A percentile compares a stretch with the other conserved stretches of the same genome.
Evolutionary conservation across 306 rosid species (phyloP).

Genomic region (Quillaja saponaria): DNA sequence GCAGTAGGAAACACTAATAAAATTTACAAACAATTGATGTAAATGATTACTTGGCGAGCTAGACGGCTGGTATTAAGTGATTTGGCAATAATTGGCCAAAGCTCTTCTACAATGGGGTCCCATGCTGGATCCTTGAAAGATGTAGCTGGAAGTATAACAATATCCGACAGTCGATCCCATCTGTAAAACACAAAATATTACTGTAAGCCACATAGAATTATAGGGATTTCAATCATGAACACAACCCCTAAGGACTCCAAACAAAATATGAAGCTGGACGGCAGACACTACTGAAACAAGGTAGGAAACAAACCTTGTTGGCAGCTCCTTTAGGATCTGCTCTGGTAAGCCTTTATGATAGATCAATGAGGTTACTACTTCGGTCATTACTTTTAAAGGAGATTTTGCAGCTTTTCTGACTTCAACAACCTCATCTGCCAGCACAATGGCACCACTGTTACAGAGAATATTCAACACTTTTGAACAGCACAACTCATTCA

Average conservation of each 20-base stretch:
- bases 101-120: slow-evolving; percentile 64
- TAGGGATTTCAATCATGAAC: slow-evolving; percentile 23
- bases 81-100: slow-evolving; percentile 76
- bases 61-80: slow-evolving; percentile 72
- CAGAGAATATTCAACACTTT: slow-evolving; percentile 60
- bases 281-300: slow-evolving; percentile 19
- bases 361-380: slow-evolving; percentile 61
- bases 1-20: slow-evolving; percentile 14
- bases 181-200: slow-evolving; percentile 44
- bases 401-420: slow-evolving; percentile 56
- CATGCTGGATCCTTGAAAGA: slow-evolving; percentile 73
- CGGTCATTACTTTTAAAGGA: slow-evolving; percentile 71
- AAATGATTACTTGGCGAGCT: slow-evolving; percentile 74
- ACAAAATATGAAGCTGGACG: slow-evolving; percentile 24
- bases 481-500: slow-evolving; percentile 42
- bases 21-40: slow-evolving; percentile 13
- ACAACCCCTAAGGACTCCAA: slow-evolving; percentile 1
- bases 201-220: slow-evolving; percentile 21
- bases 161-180: slow-evolving; percentile 87
- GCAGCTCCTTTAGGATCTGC: slow-evolving; percentile 74
- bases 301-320: slow-evolving; percentile 62
- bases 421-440: slow-evolving; percentile 63
- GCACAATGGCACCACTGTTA: slow-evolving; percentile 53
- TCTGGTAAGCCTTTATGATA: slow-evolving; percentile 57
- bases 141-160: slow-evolving; percentile 70